Percentiles rank a stretch among this genome's conserved stretches.
Conservation (phyloP, 2,329 filamentous ascomycete species). For the Bipolaris victoriae region DNA sequence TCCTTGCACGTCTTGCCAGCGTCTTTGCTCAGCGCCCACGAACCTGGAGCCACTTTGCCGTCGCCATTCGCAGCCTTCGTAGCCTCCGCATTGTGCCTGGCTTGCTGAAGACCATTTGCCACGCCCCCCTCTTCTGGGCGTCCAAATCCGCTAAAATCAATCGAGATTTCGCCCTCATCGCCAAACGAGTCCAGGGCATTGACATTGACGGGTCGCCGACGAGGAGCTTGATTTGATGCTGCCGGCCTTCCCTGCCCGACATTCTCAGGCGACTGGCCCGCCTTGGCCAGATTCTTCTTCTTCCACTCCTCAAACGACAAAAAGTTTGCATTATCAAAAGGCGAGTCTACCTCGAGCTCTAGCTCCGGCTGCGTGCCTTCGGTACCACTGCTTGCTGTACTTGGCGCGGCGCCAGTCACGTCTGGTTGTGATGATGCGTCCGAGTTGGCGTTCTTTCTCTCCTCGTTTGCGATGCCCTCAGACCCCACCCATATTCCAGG, state of each 20-base stretch:
- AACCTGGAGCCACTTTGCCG: constrained; percentile 40
- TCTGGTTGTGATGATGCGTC: constrained; percentile 11
- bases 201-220: constrained; percentile 61
- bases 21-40: constrained; percentile 74
- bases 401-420: constrained; percentile 11
- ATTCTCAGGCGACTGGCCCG: constrained; percentile 77
- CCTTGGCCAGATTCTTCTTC: constrained; percentile 84
- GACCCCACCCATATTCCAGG: constrained; percentile 17
- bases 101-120: constrained; percentile 25
- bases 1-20: constrained; percentile 98
- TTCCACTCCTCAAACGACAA: constrained; percentile 99
- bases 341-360: constrained; percentile 67
- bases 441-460: constrained; percentile 6
- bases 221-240: constrained; percentile 51
- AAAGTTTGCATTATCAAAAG: constrained; percentile 78
- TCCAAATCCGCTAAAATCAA: constrained; percentile 71
- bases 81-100: constrained; percentile 20
- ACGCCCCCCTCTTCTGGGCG: constrained; percentile 37
- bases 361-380: constrained; percentile 47
- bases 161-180: constrained; percentile 85
- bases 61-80: constrained; percentile 29
- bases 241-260: constrained; percentile 63
- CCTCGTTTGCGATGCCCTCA: constrained; percentile 13
- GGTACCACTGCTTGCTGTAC: constrained; percentile 8
- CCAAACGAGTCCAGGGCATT: constrained; percentile 79